These are phyloP conservation scores for Amphicarpaea edgeworthii DNA, from an alignment of 306 rosid genomes.

Conservation along the genomic window DNA sequence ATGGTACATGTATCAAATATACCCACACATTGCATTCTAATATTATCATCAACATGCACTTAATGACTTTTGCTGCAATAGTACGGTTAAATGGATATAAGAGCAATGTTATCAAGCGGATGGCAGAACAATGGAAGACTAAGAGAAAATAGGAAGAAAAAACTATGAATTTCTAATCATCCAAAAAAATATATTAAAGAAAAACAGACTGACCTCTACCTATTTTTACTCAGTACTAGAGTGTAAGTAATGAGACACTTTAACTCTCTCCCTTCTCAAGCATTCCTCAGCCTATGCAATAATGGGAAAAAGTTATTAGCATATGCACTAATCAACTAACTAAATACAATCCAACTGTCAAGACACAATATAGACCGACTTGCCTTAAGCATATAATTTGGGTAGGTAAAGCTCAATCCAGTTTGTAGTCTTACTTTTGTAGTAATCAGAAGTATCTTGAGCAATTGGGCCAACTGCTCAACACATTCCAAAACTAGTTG, in stretches of 20 bases:
- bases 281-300: conserved; percentile 57
- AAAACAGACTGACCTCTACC: conserved; percentile 49
- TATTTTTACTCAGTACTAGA: conserved; percentile 54
- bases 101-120: too few relatives aligned
- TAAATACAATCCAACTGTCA: not conserved
- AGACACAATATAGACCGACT: conserved; percentile 23
- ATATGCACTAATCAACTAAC: not conserved
- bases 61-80: not conserved
- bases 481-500: conserved; percentile 82
- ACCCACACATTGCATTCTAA: conserved; percentile 1
- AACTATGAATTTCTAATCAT: conserved; percentile 6
- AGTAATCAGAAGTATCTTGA: conserved; percentile 75
- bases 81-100: not conserved
- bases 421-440: conserved; percentile 71
- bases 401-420: conserved; percentile 85
- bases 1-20: not conserved
- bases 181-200: not conserved
- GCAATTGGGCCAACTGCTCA: conserved; percentile 78
- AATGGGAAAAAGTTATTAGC: not conserved
- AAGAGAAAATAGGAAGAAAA: not conserved
- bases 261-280: conserved; percentile 59
- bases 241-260: conserved; percentile 56
- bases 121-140: too few relatives aligned
- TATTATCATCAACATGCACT: conserved; percentile 5
- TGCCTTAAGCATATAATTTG: conserved; percentile 89